These are phyloP conservation scores for Phaffomyces antillensis DNA, from an alignment of 805 yeast species.

Conservation along the genomic window DNA sequence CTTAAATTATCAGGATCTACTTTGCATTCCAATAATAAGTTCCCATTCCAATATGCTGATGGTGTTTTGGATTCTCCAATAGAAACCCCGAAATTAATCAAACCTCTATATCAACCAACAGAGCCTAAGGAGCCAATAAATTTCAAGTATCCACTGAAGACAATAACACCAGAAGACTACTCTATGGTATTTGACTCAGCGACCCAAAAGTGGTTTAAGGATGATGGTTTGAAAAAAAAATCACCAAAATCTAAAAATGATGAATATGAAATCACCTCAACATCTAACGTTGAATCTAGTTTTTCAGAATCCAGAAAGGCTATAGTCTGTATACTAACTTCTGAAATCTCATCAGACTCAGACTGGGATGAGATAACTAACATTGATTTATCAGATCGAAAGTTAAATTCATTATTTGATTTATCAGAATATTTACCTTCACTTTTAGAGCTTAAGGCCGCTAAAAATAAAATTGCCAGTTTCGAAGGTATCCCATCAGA, in stretches of 20 bases:
- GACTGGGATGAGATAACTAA: constrained; percentile 35
- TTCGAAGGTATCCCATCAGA: constrained; percentile 19
- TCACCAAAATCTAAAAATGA: constrained; percentile 34
- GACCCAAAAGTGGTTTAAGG: constrained; percentile 15
- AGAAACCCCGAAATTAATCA: constrained; percentile 19
- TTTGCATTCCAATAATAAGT: constrained; percentile 13
- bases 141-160: constrained; percentile 9
- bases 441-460: constrained; percentile 9
- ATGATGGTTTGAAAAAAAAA: constrained; percentile 26
- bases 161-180: constrained; percentile 20
- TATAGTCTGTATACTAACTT: constrained; percentile 36
- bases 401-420: constrained; percentile 32
- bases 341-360: constrained; percentile 26
- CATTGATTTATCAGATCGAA: constrained; percentile 28
- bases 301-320: constrained; percentile 37
- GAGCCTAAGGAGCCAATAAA: constrained; percentile 1
- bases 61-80: constrained; percentile 18
- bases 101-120: constrained; percentile 1
- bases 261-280: constrained; percentile 8
- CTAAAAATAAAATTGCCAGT: constrained; percentile 13
- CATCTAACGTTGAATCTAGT: constrained; percentile 27
- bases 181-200: constrained; percentile 17
- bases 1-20: constrained; percentile 13
- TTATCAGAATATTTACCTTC: constrained; percentile 36
- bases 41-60: constrained; percentile 13